These are phyloP conservation scores for Plasmodium ovale DNA, from an alignment of 169 alveolate genomes.

Conservation along the genomic window DNA sequence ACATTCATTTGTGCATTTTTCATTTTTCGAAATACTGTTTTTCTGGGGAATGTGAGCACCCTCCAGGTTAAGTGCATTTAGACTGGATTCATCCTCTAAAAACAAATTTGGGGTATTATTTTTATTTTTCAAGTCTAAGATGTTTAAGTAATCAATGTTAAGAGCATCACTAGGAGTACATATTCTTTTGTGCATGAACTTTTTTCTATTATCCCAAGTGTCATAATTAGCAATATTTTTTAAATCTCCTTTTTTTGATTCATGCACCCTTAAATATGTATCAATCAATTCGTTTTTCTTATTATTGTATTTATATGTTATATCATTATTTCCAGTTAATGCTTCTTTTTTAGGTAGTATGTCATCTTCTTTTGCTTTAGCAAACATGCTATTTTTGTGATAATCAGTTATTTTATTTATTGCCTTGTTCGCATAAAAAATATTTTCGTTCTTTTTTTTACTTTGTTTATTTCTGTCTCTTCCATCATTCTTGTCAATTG, in stretches of 20 bases:
- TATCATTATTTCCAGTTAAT: slow-evolving; percentile 8
- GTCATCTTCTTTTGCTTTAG: not conserved
- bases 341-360: not conserved
- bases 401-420: not conserved
- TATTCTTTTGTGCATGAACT: not conserved
- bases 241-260: not conserved
- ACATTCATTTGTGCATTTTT: not conserved
- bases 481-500: not conserved
- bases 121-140: slow-evolving; percentile 5
- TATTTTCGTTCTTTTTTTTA: slow-evolving; percentile 18
- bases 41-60: not conserved
- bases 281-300: not conserved
- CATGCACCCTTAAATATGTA: not conserved
- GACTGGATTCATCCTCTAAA: not conserved
- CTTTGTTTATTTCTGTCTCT: not conserved
- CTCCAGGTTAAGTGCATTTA: slow-evolving; percentile 61
- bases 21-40: slow-evolving; percentile 11
- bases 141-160: slow-evolving; percentile 15
- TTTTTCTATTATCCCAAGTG: not conserved
- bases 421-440: not conserved
- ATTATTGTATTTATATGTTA: not conserved
- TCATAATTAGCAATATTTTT: not conserved
- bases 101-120: not conserved
- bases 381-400: not conserved
- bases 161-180: slow-evolving; percentile 9